Evolutionary conservation across 2,329 filamentous ascomycete species (phyloP), one percentile per base, ranked within the genome.

Genomic region (Colletotrichum karsti): DNA sequence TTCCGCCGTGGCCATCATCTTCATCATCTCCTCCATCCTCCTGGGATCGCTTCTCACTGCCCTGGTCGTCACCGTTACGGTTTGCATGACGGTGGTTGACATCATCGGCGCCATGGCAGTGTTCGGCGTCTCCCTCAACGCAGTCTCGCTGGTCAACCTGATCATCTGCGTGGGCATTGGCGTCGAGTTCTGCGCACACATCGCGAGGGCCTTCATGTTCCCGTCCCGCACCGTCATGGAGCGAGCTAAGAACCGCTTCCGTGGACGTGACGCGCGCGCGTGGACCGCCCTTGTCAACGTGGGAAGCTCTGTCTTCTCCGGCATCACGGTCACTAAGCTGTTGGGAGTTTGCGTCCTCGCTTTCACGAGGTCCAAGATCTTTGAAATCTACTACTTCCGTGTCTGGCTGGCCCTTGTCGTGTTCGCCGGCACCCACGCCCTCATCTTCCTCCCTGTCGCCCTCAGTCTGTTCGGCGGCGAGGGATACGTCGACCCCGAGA

Each of bases 381-480:
- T 99, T 75, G 97, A 99, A 83, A 94, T 99, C 65, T 99, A 99
- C 82, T 99, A 99, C 81, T 99, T 99, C 86, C 89, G 96, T 46
- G 93, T 99, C 46, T 99, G 96, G 96, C 84, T 98, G 18, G 92
- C 95, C 7, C 87, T 99, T 61, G 95, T 99, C 10, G 78, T 97
- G 9, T 95, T 97, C 78, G 97, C 95, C 3, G 93, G 93, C 7
- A 87, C 91, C 9, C 96, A 99, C 78, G 94, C 96, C 1, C 84
- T 99, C 53, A 88, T 99, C 7, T 97, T 98, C 78, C 83, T 99
- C 73, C 96, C 96, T 0, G 96, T 98, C 1, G 92, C 93, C 2
- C 84, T 99, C 72, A 97, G 93, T 75, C 84, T 98, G 55, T 86
- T 93, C 56, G 96, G 96, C 18, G 96, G 96, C 1, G 88, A 91